Evolutionary conservation across 306 rosid genomes (phyloP).

Genomic region (Vachellia collinsii): DNA sequence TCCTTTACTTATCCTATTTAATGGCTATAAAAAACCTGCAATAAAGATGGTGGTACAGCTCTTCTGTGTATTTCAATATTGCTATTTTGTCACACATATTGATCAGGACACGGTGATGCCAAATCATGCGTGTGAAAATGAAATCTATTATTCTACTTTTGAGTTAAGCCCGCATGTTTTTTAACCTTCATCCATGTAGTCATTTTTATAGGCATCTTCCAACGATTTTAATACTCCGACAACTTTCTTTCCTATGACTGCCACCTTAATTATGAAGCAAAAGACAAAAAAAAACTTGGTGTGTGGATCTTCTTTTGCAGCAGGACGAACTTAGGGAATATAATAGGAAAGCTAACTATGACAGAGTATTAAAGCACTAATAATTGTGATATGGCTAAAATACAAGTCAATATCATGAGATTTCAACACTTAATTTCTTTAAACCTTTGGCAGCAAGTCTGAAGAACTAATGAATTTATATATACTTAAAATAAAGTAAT

Average conservation of each 20-base stretch:
- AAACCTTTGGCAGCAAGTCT: slow-evolving; percentile 20
- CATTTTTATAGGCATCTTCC: slow-evolving; percentile 20
- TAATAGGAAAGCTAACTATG: not conserved
- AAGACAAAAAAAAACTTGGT: too few relatives aligned
- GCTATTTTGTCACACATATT: not conserved
- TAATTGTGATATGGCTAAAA: not conserved
- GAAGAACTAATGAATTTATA: not conserved
- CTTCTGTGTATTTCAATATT: not conserved
- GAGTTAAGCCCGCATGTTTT: not conserved
- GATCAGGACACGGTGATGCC: slow-evolving; percentile 9
- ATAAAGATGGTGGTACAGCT: not conserved
- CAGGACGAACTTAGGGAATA: not conserved
- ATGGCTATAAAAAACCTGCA: slow-evolving; percentile 7
- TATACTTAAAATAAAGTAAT: slow-evolving; percentile 1
- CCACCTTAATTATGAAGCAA: not conserved
- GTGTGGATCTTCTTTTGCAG: too few relatives aligned
- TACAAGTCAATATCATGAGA: not conserved
- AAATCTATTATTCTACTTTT: slow-evolving; percentile 31
- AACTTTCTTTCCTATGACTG: not conserved
- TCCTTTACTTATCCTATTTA: slow-evolving; percentile 9
- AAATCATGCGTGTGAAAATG: not conserved
- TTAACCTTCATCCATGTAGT: slow-evolving; percentile 14
- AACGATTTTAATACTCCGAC: slow-evolving; percentile 14
- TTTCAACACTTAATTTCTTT: not conserved
- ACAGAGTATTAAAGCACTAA: not conserved